Percentiles rank a stretch among this genome's conserved stretches.
Evolutionary conservation across 768 basidiomycete genomes (phyloP).

Genomic region (Lyophyllum semitale): DNA sequence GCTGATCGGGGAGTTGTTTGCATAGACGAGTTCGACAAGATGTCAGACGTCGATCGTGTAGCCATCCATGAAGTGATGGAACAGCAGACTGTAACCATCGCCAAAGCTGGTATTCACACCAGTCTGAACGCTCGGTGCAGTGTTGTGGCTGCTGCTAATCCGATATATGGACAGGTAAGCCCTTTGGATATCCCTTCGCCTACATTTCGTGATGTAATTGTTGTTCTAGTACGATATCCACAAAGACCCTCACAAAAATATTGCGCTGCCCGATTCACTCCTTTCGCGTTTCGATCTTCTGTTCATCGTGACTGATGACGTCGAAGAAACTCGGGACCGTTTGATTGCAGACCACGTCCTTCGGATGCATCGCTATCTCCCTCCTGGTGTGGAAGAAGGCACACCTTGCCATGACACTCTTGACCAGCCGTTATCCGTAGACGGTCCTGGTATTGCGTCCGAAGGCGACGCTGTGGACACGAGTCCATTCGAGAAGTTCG

Average conservation of each 20-base stretch:
- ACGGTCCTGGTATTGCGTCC: constrained; percentile 62
- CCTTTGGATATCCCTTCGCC: background rate
- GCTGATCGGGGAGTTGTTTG: constrained; percentile 99
- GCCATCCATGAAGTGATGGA: constrained; percentile 99
- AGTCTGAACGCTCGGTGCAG: constrained; percentile 97
- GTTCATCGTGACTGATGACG: constrained; percentile 98
- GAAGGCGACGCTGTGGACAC: constrained; percentile 66
- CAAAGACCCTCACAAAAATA: constrained; percentile 99
- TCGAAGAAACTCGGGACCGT: constrained; percentile 92
- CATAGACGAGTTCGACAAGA: constrained; percentile 99
- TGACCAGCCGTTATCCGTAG: constrained; percentile 85
- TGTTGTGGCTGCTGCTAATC: constrained; percentile 97
- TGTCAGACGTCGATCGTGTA: constrained; percentile 98
- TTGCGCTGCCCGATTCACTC: constrained; percentile 95
- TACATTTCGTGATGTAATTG: constrained; percentile 11
- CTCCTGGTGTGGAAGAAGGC: constrained; percentile 96
- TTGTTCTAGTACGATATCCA: constrained; percentile 89
- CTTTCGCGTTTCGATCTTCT: constrained; percentile 98
- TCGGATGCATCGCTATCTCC: constrained; percentile 94
- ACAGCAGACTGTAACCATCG: constrained; percentile 98
- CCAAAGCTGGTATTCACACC: constrained; percentile 98
- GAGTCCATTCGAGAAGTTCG: constrained; percentile 93
- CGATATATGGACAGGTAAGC: constrained; percentile 93
- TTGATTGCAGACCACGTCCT: constrained; percentile 97
- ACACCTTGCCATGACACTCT: constrained; percentile 88